A percentile compares a stretch with the other conserved stretches of the same genome.
Evolutionary conservation across 2,329 filamentous ascomycete genomes (phyloP).

Genomic region (Venturiaceae sp.): DNA sequence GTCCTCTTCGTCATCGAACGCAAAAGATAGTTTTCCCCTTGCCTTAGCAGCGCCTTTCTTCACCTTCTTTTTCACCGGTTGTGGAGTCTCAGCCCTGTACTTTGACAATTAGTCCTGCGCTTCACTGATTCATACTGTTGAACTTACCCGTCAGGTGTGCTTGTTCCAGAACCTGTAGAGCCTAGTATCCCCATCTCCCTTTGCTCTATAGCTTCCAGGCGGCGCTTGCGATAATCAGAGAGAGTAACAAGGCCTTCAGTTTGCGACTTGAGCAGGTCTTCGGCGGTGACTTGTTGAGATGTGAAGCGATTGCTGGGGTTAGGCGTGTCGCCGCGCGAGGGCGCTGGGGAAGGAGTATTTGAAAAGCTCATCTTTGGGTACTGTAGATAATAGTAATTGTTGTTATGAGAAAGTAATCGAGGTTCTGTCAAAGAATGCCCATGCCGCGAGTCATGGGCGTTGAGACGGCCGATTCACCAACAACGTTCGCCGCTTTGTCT

Average conservation of each 20-base stretch:
- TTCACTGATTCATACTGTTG: not conserved
- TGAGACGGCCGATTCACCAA: no score
- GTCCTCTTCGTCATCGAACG: slow-evolving; percentile 56
- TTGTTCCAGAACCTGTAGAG: slow-evolving; percentile 35
- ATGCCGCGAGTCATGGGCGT: not conserved
- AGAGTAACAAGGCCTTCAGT: slow-evolving; percentile 88
- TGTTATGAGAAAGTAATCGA: not conserved
- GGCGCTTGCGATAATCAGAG: slow-evolving; percentile 90
- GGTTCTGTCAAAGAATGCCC: no score
- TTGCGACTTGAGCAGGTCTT: slow-evolving; percentile 73
- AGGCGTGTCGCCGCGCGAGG: slow-evolving; percentile 31
- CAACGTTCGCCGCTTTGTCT: no score
- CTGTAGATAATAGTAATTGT: not conserved
- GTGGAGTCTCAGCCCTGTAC: slow-evolving; percentile 44
- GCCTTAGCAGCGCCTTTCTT: slow-evolving; percentile 26
- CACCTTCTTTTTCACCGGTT: slow-evolving; percentile 49
- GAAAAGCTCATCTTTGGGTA: not conserved
- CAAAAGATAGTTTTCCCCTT: slow-evolving; percentile 60
- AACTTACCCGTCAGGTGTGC: slow-evolving; percentile 52
- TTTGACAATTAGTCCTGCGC: slow-evolving; percentile 42
- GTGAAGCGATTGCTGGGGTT: slow-evolving; percentile 55
- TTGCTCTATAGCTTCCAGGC: slow-evolving; percentile 85
- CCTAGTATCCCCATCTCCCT: slow-evolving; percentile 53
- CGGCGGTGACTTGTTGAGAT: slow-evolving; percentile 63
- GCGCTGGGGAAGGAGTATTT: slow-evolving; percentile 13